Base-by-base conservation (phyloP, 2,329 filamentous ascomycete species). In the Dichotomopilus funicola region DNA sequence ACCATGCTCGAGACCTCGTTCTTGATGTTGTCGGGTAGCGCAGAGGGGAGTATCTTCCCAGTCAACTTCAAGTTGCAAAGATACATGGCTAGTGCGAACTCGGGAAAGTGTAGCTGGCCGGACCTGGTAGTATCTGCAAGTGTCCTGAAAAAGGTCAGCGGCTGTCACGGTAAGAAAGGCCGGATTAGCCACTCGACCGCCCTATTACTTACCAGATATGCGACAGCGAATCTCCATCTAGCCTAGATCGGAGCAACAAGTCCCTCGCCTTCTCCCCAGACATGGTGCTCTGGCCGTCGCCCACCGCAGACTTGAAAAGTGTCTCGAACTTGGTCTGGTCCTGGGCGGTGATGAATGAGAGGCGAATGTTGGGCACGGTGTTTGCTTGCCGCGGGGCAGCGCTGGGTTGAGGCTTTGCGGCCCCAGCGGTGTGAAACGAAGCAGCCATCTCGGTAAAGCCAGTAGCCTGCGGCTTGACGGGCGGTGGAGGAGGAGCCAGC, bases 1-100 rank as follows among this genome's bases (percentile, higher is more conserved):
- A 99, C 94, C 91, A 99, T 97, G 72, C 94, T 96, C 3, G 92
- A 97, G 13, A 99, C 94, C 71, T 99, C 94, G 66, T 99, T 99
- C 75, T 85, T 88, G 62, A 99, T 86, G 57, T 83, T 87, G 36
- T 96, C 91, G 0, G 94, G 94, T 8, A 99, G 78, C 5, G 68
- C 71, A 1, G 78, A 67, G 0, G 94, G 94, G 31, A 99, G 72
- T 0, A 85, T 77, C 72, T 95, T 96, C 57, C 91, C 90, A 0
- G 89, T 94, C 56, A 97, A 78, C 70, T 87, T 94, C 63, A 99
- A 69, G 68, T 97, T 99, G 78, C 94, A 99, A 36, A 99, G 82
- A 66, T 99, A 99, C 94, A 99, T 97, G 59, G 94, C 89, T 56
- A 99, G 78, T 6, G 94, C 94, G 63, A 99, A 99, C 72, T 99